Conservation (phyloP, 495 filamentous ascomycete species). For the Aspergillus campestris region DNA sequence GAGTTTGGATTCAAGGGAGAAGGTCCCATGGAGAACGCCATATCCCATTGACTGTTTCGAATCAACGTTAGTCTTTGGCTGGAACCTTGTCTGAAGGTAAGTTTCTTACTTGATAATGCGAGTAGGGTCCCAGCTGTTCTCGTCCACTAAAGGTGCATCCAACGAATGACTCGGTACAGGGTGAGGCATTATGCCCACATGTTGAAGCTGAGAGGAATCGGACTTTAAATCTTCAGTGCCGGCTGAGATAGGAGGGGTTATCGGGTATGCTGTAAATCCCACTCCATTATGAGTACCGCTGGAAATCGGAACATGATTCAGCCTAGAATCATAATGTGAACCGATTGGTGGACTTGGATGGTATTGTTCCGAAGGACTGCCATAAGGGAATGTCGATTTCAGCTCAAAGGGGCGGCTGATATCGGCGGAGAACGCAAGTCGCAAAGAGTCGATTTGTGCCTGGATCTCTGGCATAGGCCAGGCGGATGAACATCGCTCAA, state of each 20-base stretch:
- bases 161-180: slow-evolving; percentile 37
- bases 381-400: slow-evolving; percentile 81
- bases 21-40: slow-evolving; percentile 67
- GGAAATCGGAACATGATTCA: slow-evolving; percentile 23
- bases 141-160: slow-evolving; percentile 54
- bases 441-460: slow-evolving; percentile 79
- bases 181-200: slow-evolving; percentile 63
- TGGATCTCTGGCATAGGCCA: slow-evolving; percentile 95
- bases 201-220: slow-evolving; percentile 72
- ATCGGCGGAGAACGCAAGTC: slow-evolving; percentile 90
- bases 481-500: slow-evolving; percentile 73
- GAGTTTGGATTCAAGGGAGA: slow-evolving; percentile 42
- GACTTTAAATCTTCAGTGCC: slow-evolving; percentile 67
- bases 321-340: slow-evolving; percentile 32
- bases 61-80: slow-evolving; percentile 18
- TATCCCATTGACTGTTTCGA: slow-evolving; percentile 73
- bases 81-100: neutral
- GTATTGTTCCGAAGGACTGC: slow-evolving; percentile 60
- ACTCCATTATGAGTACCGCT: slow-evolving; percentile 50
- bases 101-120: slow-evolving; percentile 81
- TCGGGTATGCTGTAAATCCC: slow-evolving; percentile 66
- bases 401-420: slow-evolving; percentile 77
- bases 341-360: slow-evolving; percentile 55
- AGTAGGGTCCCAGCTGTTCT: slow-evolving; percentile 80
- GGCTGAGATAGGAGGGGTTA: slow-evolving; percentile 75